Evolutionary conservation across 495 filamentous ascomycete species (phyloP), one percentile per base, ranked within the genome.

Genomic region (Penicillium silybi): DNA sequence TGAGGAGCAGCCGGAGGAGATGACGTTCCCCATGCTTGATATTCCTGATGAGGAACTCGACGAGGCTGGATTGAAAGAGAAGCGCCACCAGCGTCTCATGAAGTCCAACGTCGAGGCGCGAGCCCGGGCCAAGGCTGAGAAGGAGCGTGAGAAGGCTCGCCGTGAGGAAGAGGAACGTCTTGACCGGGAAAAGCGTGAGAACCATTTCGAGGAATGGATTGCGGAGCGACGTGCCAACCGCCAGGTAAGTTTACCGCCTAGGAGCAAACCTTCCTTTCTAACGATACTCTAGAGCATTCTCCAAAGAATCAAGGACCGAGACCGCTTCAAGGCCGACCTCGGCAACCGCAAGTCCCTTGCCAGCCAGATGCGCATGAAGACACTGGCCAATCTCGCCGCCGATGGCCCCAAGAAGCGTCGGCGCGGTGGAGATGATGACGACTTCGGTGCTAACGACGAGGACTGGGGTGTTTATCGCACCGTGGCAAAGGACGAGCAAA

Each of bases 401-500:
- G 93, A 98, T 68, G 84, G 84, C 17, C 92, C 92, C 0, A 83
- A 82, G 49, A 90, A 90, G 67, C 92, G 92, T 63, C 81, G 92
- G 34, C 80, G 93, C 20, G 86, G 86, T 16, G 77, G 75, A 16
- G 81, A 83, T 48, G 93, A 98, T 59, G 93, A 98, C 63, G 88
- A 87, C 51, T 98, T 98, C 64, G 93, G 93, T 49, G 92, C 92
- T 29, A 93, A 98, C 63, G 93, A 98, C 58, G 90, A 92, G 50
- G 93, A 98, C 67, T 98, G 93, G 93, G 87, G 87, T 46, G 89
- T 98, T 13, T 98, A 98, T 69, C 85, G 95, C 17, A 86, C 83
- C 20, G 92, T 98, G 38, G 90, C 90, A 3, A 89, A 85, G 1
- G 90, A 87, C 15, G 83, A 86, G 8, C 70, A 71, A 16, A 86